Evolutionary conservation across 106 monocot genomes (phyloP), one percentile per base, ranked within the genome.

Genomic region (Triglochin maritima): DNA sequence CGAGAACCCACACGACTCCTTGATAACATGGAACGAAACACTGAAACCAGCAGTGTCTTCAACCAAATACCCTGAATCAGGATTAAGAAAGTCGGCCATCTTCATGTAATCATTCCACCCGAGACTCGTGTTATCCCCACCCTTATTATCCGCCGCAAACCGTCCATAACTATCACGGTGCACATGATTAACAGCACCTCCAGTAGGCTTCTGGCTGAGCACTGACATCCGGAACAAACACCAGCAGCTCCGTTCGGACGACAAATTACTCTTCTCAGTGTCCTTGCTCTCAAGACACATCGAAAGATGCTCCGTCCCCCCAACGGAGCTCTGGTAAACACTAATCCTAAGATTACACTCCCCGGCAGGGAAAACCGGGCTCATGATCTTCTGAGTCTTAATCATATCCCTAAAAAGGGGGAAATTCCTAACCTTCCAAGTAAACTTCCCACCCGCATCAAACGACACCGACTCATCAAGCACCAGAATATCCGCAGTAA

Each of bases 231-330:
- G 69, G 60, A 95, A 95, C 66, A 95, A 77, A 74, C 89, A 87
- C 94, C 94, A 95, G 78, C 94, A 87, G 70, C 90, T 89, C 64
- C 85, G 74, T 12, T 95, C 94, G 7, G 9, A 7, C 2, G 84
- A 60, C 47, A 55, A 45, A 3, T 62, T 47, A 44, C 75, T 60
- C 77, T 82, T 89, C 59, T 89, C 83, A 4, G 82, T 78, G 52
- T 95, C 94, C 80, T 95, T 95, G 77, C 94, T 95, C 78, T 95
- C 94, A n/a, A 95, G 72, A 49, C 90, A 87, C 82, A 95, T 79
- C 5, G 94, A 95, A 11, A 95, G 72, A 47, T 95, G 80, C 44
- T 95, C 90, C 2, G 63, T 71, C 3, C 79, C 90, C 1, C 79
- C 63, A 0, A 90, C 90, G 17, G 79, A 70, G 65, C 85, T 83